Evolutionary conservation across 164 flowering plant species (phyloP).

Genomic region (Euptelea pleiosperma): DNA sequence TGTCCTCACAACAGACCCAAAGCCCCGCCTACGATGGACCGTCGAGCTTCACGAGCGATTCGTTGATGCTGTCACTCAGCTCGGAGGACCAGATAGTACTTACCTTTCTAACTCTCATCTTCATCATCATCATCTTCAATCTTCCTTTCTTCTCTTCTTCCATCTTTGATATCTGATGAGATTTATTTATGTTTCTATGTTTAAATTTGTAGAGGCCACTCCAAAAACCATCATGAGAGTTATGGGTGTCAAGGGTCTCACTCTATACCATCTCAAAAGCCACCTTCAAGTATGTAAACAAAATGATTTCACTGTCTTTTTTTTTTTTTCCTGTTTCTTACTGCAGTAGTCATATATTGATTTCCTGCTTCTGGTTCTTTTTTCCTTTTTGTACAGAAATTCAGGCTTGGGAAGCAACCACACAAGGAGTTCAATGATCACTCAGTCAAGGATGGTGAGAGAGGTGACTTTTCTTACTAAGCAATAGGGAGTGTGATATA

Average conservation of each 20-base stretch:
- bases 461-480: conserved; percentile 16
- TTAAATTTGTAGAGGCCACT: conserved; percentile 71
- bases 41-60: conserved; percentile 97
- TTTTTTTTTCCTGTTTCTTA: conserved; percentile 1
- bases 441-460: conserved; percentile 77
- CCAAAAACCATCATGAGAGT: conserved; percentile 98
- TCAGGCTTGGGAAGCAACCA: conserved; percentile 99
- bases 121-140: background rate
- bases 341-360: background rate
- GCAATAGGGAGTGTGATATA: too few species aligned
- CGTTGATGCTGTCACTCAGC: conserved; percentile 97
- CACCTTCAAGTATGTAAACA: conserved; percentile 78
- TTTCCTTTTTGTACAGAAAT: conserved; percentile 52
- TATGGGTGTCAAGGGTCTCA: conserved; percentile 98
- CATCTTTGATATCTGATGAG: background rate
- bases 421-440: conserved; percentile 96
- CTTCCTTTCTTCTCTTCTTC: background rate
- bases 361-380: background rate
- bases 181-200: background rate
- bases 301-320: background rate
- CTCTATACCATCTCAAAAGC: conserved; percentile 98
- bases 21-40: conserved; percentile 98
- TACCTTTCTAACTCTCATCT: background rate
- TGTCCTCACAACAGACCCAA: conserved; percentile 98
- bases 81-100: conserved; percentile 96